Conservation (phyloP, 768 basidiomycete species). For the Paxillus rubicundulus region DNA sequence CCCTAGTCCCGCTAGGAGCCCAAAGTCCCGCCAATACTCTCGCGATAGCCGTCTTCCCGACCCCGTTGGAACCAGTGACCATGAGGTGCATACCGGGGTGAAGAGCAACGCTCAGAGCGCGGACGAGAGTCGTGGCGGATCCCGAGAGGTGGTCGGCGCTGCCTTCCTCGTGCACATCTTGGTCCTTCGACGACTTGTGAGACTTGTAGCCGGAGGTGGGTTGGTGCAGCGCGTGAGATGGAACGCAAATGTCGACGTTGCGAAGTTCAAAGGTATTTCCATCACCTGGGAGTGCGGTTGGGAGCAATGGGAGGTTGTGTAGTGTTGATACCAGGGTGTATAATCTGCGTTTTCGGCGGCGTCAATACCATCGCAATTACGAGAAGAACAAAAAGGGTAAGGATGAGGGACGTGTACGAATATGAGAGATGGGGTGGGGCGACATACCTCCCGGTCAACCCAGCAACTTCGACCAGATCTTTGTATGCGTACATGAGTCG, state of each 20-base stretch:
- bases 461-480: conserved; percentile 92
- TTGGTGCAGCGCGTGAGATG: conserved; percentile 21
- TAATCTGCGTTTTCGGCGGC: conserved; percentile 43
- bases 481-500: conserved; percentile 97
- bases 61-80: conserved; percentile 91
- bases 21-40: conserved; percentile 88
- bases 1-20: conserved; percentile 52
- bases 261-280: conserved; percentile 56
- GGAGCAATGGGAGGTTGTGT: conserved; percentile 63
- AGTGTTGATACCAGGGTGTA: conserved; percentile 86
- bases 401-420: too few relatives aligned
- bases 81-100: conserved; percentile 79
- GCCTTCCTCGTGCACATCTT: conserved; percentile 2
- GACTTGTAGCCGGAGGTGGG: background rate
- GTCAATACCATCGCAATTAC: background rate
- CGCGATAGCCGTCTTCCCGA: conserved; percentile 88
- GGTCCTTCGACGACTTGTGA: conserved; percentile 1
- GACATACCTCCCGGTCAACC: conserved; percentile 63
- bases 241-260: conserved; percentile 72
- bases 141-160: conserved; percentile 13
- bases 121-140: conserved; percentile 52
- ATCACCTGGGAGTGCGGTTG: conserved; percentile 33
- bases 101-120: conserved; percentile 63
- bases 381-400: background rate
- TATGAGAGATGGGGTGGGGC: background rate